Percentiles rank a stretch among this genome's conserved stretches.
phyloP scores from a whole-genome alignment of 768 basidiomycete genomes.

The Rhizopogon vesiculosus region DNA sequence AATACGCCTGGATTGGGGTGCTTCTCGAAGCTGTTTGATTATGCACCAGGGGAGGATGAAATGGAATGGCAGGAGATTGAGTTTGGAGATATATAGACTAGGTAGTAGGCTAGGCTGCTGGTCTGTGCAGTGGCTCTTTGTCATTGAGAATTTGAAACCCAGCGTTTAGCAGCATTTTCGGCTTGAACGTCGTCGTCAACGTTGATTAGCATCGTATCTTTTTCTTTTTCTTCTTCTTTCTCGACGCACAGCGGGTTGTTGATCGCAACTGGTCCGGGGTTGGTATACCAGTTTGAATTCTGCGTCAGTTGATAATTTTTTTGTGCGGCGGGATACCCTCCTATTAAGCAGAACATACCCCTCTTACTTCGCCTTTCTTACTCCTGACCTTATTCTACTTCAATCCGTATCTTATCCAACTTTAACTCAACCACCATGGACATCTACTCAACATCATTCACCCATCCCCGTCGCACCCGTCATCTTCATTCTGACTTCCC shows the following conservation, averaged over 20 bases:
- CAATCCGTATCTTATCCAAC: slow-evolving; percentile 10
- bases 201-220: not conserved
- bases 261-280: not conserved
- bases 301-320: slow-evolving; percentile 4
- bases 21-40: slow-evolving; percentile 66
- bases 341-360: slow-evolving; percentile 4
- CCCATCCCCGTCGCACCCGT: slow-evolving; percentile 80
- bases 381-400: slow-evolving; percentile 8
- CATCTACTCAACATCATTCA: slow-evolving; percentile 93
- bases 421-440: slow-evolving; percentile 53
- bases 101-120: not conserved
- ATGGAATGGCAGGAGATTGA: slow-evolving; percentile 47
- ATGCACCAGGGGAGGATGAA: slow-evolving; percentile 24
- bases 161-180: slow-evolving; percentile 1
- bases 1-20: slow-evolving; percentile 47
- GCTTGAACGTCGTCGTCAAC: not conserved
- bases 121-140: not conserved
- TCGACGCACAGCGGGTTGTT: not conserved
- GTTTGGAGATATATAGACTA: slow-evolving; percentile 23
- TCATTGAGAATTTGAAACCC: not conserved
- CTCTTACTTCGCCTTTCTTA: not conserved
- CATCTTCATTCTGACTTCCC: slow-evolving; percentile 49
- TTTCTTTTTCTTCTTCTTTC: not conserved
- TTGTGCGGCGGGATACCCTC: slow-evolving; percentile 3
- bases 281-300: slow-evolving; percentile 3